A percentile compares a stretch with the other conserved stretches of the same genome.
phyloP scores from a whole-genome alignment of 768 basidiomycete genomes.

The Boletus rufocinnamomeus region DNA sequence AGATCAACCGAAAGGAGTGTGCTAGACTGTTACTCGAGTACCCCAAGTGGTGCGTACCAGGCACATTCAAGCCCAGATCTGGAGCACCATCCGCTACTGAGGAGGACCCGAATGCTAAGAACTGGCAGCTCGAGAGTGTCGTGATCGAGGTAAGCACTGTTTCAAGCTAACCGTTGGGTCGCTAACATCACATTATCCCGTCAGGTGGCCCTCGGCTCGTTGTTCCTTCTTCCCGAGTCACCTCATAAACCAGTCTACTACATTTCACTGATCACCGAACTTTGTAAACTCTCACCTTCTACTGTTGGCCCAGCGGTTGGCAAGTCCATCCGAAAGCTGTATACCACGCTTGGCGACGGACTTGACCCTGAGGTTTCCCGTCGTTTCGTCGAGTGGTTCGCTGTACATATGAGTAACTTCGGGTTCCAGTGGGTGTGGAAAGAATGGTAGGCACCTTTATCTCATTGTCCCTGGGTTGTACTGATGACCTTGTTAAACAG shows the following conservation, averaged over 20 bases:
- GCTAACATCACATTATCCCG: neutral
- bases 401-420: constrained; percentile 96
- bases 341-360: constrained; percentile 75
- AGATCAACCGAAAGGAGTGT: constrained; percentile 94
- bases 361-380: constrained; percentile 83
- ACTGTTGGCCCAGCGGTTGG: constrained; percentile 97
- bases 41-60: constrained; percentile 77
- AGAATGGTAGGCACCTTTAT: constrained; percentile 71
- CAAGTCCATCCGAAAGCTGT: constrained; percentile 89
- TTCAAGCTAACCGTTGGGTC: neutral
- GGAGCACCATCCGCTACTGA: constrained; percentile 52
- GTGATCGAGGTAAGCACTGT: constrained; percentile 69
- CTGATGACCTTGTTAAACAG: constrained; percentile 42
- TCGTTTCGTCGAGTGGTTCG: constrained; percentile 93
- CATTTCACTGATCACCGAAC: constrained; percentile 83
- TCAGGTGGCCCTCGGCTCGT: constrained; percentile 71
- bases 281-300: constrained; percentile 90
- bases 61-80: constrained; percentile 83
- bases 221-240: constrained; percentile 77
- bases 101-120: constrained; percentile 56
- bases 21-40: constrained; percentile 85
- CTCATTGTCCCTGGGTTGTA: neutral
- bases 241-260: constrained; percentile 83
- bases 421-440: constrained; percentile 99
- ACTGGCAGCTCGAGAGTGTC: constrained; percentile 88